A percentile compares a stretch with the other conserved stretches of the same genome.
Conservation (phyloP, 208 protist genomes). For the Naegleria lovaniensis region DNA sequence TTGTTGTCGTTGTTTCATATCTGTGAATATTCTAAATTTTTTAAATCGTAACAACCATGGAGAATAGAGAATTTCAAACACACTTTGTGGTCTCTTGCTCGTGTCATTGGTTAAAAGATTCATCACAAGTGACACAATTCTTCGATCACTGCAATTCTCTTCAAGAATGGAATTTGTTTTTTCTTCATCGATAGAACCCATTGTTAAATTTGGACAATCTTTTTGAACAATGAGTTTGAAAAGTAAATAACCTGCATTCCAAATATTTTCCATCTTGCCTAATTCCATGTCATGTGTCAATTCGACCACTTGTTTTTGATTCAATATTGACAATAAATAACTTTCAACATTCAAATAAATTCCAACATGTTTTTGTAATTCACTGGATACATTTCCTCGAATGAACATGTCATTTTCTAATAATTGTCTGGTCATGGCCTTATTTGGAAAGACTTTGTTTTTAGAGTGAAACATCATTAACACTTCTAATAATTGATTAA, state of each 20-base stretch:
- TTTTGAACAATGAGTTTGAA: not conserved
- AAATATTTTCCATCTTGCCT: not conserved
- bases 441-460: not conserved
- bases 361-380: not conserved
- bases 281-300: not conserved
- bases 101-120: not conserved
- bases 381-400: not conserved
- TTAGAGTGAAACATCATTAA: not conserved
- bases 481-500: not conserved
- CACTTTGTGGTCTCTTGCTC: not conserved
- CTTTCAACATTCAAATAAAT: not conserved
- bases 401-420: not conserved
- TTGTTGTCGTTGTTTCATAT: not conserved
- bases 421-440: not conserved
- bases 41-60: not conserved
- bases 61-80: not conserved
- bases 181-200: not conserved
- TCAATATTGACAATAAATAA: not conserved
- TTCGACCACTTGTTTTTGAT: not conserved
- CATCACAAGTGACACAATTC: not conserved
- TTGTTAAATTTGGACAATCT: not conserved
- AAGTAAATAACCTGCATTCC: not conserved
- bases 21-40: not conserved
- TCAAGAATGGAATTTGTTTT: not conserved
- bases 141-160: not conserved